These are phyloP conservation scores for Yamadazyma triangularis DNA, from an alignment of 1,139 yeast genomes.

Conservation along the genomic window DNA sequence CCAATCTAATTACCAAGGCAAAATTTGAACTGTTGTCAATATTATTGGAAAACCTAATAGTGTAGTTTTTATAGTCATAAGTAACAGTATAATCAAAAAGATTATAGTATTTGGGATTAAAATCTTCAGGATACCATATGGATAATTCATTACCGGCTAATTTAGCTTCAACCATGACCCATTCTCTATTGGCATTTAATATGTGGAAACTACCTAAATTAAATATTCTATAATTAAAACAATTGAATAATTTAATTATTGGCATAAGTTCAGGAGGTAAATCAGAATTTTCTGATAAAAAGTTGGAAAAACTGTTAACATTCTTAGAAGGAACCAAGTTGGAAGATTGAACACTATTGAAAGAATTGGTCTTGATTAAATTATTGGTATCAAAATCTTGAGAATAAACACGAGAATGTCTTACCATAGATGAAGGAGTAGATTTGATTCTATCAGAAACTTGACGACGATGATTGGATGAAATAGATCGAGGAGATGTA, in stretches of 20 bases:
- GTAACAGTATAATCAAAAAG: conserved; percentile 32
- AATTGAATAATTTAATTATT: conserved; percentile 37
- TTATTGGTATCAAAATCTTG: conserved; percentile 12
- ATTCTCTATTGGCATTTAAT: conserved; percentile 18
- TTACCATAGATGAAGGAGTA: conserved; percentile 37
- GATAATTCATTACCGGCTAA: conserved; percentile 51
- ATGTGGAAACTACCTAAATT: conserved; percentile 28
- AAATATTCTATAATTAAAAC: conserved; percentile 39
- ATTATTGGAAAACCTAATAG: conserved; percentile 36
- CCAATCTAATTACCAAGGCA: conserved; percentile 29
- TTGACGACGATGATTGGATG: conserved; percentile 9
- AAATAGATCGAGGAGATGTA: conserved; percentile 8
- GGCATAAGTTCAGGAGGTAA: conserved; percentile 40
- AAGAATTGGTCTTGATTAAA: conserved; percentile 12
- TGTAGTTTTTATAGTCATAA: conserved; percentile 15
- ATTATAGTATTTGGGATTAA: conserved; percentile 45
- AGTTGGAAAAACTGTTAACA: conserved; percentile 17
- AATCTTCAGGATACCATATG: conserved; percentile 38
- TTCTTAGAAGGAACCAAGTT: conserved; percentile 4
- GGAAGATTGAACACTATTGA: conserved; percentile 8
- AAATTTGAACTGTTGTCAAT: conserved; percentile 27
- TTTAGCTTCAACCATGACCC: conserved; percentile 41
- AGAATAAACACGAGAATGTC: conserved; percentile 34
- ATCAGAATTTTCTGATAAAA: conserved; percentile 13
- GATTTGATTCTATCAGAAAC: conserved; percentile 23